Conservation (phyloP, 2,329 filamentous ascomycete species). For the Neonectria hederae region DNA sequence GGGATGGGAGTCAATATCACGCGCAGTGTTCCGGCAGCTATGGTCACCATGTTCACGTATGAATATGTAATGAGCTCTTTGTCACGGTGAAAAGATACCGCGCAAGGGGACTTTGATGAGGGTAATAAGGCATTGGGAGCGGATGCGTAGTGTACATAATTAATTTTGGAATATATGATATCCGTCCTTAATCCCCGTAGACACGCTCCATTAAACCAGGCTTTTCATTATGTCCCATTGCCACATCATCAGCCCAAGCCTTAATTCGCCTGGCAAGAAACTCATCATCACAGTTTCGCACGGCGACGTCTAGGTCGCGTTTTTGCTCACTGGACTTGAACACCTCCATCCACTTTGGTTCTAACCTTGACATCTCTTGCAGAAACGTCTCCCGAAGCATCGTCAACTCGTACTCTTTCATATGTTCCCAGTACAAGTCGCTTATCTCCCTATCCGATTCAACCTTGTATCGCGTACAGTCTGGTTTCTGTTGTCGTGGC, state of each 20-base stretch:
- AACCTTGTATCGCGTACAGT: conserved; percentile 36
- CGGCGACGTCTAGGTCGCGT: conserved; percentile 25
- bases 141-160: background rate
- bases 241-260: background rate
- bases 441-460: background rate
- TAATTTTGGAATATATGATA: no score
- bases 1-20: conserved; percentile 98
- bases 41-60: conserved; percentile 96
- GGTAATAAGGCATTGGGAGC: background rate
- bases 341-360: conserved; percentile 45
- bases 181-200: no score
- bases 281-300: conserved; percentile 10
- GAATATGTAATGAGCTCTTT: conserved; percentile 72
- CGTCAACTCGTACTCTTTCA: conserved; percentile 52
- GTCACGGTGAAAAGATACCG: conserved; percentile 6
- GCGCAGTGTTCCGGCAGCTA: conserved; percentile 90
- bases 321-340: conserved; percentile 9
- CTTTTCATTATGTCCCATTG: background rate
- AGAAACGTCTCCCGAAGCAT: conserved; percentile 44
- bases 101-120: background rate
- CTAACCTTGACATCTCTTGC: conserved; percentile 43
- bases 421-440: conserved; percentile 50
- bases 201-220: background rate
- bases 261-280: background rate
- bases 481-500: conserved; percentile 15